Percentiles rank a stretch among this genome's conserved stretches.
Evolutionary conservation across 2,329 filamentous ascomycete genomes (phyloP).

Genomic region (Didymella sp.): DNA sequence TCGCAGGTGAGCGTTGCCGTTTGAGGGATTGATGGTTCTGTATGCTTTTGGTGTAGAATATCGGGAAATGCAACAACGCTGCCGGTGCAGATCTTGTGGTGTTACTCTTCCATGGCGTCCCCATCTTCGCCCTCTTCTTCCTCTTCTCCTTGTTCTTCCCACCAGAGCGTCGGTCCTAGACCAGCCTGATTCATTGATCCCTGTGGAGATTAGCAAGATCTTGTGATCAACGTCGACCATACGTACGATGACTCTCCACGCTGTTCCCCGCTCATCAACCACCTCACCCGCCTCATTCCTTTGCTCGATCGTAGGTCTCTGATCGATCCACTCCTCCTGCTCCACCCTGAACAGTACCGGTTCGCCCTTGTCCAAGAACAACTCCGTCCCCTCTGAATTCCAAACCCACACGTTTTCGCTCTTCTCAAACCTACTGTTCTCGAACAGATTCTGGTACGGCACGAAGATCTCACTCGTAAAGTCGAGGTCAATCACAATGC

Average conservation of each 20-base stretch:
- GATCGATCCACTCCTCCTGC: conserved; percentile 89
- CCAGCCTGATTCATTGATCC: conserved; percentile 58
- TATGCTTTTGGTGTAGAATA: neutral
- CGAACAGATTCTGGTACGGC: conserved; percentile 54
- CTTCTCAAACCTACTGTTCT: conserved; percentile 69
- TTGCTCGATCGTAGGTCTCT: conserved; percentile 79
- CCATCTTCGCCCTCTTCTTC: conserved; percentile 38
- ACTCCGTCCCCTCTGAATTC: conserved; percentile 72
- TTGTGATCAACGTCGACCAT: neutral
- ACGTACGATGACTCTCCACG: conserved; percentile 69
- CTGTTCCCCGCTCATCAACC: conserved; percentile 68
- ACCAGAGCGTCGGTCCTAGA: conserved; percentile 58
- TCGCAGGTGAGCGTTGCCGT: no score
- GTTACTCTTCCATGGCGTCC: conserved; percentile 38
- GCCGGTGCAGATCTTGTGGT: neutral
- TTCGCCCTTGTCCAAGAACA: conserved; percentile 91
- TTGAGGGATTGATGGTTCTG: neutral
- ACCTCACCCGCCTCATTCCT: conserved; percentile 68
- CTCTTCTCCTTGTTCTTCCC: conserved; percentile 46
- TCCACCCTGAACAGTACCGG: conserved; percentile 85
- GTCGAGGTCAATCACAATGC: conserved; percentile 80
- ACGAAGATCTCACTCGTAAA: conserved; percentile 96
- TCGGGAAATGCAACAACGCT: neutral
- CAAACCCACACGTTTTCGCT: conserved; percentile 85
- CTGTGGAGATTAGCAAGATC: conserved; percentile 30